Conservation (phyloP, 192 early-diverging fungal species). For the Umbelopsis isabellina region DNA sequence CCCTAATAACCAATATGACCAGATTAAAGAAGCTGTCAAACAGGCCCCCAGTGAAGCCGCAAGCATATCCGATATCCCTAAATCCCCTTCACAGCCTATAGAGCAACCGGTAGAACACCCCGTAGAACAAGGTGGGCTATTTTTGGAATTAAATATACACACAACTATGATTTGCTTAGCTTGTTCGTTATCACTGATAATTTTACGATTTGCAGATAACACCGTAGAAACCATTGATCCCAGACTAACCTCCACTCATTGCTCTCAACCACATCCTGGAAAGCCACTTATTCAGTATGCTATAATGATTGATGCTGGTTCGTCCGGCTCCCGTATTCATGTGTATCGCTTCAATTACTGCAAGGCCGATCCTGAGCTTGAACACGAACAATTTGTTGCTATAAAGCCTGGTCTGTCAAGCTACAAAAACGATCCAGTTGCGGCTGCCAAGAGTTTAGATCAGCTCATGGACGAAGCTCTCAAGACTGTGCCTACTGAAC, state of each 20-base stretch:
- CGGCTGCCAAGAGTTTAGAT: constrained; percentile 77
- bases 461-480: constrained; percentile 66
- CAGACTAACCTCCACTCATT: constrained; percentile 51
- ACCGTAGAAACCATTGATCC: not conserved
- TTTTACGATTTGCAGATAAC: not conserved
- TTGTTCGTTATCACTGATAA: not conserved
- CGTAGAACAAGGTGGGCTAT: constrained; percentile 5
- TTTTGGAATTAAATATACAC: too few species aligned
- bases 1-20: constrained; percentile 2
- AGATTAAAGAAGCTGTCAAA: constrained; percentile 15
- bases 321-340: constrained; percentile 88
- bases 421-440: constrained; percentile 61
- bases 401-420: constrained; percentile 79
- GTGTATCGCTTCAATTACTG: constrained; percentile 89
- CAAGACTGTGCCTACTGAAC: constrained; percentile 59
- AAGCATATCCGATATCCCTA: not conserved
- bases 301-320: constrained; percentile 86
- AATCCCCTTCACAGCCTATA: constrained; percentile 1
- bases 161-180: too few species aligned
- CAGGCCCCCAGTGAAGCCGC: not conserved
- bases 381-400: constrained; percentile 73
- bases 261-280: constrained; percentile 67
- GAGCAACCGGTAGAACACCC: too few species aligned
- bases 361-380: constrained; percentile 64
- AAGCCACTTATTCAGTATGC: constrained; percentile 76